These are phyloP conservation scores for Codiaeum variegatum DNA, from an alignment of 441 rosid genomes.

Conservation along the genomic window DNA sequence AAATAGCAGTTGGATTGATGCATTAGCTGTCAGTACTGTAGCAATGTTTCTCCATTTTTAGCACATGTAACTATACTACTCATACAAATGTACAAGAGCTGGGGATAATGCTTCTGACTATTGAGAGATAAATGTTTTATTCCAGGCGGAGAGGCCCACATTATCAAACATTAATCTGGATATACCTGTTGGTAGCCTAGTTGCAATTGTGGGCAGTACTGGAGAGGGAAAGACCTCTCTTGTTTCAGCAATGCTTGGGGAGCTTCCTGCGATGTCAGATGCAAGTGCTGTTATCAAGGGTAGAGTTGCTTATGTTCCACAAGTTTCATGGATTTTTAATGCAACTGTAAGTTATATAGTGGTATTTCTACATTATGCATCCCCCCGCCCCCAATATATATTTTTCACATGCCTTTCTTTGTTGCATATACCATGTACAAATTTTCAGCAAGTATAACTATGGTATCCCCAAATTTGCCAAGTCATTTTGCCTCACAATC, in stretches of 20 bases:
- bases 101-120: not conserved
- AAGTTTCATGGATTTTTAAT: constrained; percentile 96
- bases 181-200: constrained; percentile 81
- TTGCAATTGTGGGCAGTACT: constrained; percentile 89
- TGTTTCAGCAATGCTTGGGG: constrained; percentile 93
- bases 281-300: constrained; percentile 68
- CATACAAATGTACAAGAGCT: not conserved
- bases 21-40: not conserved
- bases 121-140: constrained; percentile 15
- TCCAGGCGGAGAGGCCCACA: constrained; percentile 76
- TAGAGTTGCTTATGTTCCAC: constrained; percentile 90
- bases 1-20: not conserved
- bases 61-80: too few relatives aligned
- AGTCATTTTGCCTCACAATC: not conserved
- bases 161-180: constrained; percentile 81
- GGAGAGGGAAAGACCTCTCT: constrained; percentile 99
- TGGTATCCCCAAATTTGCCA: not conserved
- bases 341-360: constrained; percentile 66
- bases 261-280: constrained; percentile 67
- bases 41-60: too few relatives aligned
- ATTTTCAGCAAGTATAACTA: not conserved
- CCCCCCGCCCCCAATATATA: too few relatives aligned
- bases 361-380: not conserved
- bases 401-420: too few relatives aligned
- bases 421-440: not conserved